Conservation (phyloP, 2,329 filamentous ascomycete genomes). For the Pyrenophora graminea region DNA sequence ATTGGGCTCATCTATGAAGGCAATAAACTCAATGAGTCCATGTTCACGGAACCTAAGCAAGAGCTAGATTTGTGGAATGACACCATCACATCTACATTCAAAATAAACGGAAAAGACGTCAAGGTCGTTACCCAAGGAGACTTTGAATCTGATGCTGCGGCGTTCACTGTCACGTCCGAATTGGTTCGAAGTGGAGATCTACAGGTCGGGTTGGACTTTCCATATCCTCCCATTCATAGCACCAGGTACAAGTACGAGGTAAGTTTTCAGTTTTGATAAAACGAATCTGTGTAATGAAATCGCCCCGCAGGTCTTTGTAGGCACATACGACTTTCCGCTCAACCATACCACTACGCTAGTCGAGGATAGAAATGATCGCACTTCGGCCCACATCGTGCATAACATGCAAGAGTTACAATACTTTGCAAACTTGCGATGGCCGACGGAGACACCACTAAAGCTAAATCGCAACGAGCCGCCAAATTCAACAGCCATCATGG, state of each 20-base stretch:
- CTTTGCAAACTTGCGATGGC: conserved; percentile 49
- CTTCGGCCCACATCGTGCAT: conserved; percentile 51
- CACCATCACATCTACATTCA: conserved; percentile 52
- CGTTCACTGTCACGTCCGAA: conserved; percentile 50
- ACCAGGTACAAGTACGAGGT: conserved; percentile 35
- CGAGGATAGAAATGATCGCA: conserved; percentile 25
- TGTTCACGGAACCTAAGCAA: conserved; percentile 38
- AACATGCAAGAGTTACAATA: conserved; percentile 51
- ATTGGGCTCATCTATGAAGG: conserved; percentile 52
- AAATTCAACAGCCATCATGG: conserved; percentile 47
- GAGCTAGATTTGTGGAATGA: conserved; percentile 56
- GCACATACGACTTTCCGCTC: conserved; percentile 53
- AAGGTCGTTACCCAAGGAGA: conserved; percentile 53
- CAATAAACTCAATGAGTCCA: conserved; percentile 28
- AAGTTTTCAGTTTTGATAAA: background rate
- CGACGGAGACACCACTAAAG: conserved; percentile 38
- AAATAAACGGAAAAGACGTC: conserved; percentile 47
- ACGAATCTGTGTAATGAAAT: background rate
- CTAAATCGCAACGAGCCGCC: conserved; percentile 44
- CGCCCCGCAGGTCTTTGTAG: conserved; percentile 57
- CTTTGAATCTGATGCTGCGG: conserved; percentile 52
- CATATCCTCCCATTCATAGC: conserved; percentile 48
- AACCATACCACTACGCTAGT: conserved; percentile 50
- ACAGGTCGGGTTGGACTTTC: conserved; percentile 58
- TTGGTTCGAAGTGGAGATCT: conserved; percentile 47